phyloP scores from a whole-genome alignment of 169 alveolate genomes.

The Plasmodium sp. region DNA sequence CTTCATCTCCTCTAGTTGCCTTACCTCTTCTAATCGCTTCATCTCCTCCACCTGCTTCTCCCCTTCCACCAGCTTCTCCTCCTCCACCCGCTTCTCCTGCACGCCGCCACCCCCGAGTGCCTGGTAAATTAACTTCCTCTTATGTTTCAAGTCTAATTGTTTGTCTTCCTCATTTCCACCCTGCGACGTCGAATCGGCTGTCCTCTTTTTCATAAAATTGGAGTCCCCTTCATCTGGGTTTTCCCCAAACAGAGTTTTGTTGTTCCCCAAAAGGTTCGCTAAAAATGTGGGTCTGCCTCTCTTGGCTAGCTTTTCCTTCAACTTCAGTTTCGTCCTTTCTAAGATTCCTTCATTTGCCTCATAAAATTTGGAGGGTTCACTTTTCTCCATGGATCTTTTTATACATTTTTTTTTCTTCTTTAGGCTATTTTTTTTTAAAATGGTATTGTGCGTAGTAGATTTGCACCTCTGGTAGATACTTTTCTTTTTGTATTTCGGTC shows the following conservation, averaged over 20 bases:
- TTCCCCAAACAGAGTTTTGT: neutral
- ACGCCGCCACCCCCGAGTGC: neutral
- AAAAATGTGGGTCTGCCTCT: neutral
- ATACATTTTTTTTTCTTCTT: conserved; percentile 9
- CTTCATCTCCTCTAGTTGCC: too few species aligned
- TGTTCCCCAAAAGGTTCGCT: neutral
- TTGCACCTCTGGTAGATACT: conserved; percentile 11
- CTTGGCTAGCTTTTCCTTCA: conserved; percentile 13
- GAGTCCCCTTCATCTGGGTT: neutral
- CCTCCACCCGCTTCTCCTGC: too few species aligned
- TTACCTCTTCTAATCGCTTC: too few species aligned
- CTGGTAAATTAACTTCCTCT: conserved; percentile 21
- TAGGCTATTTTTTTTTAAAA: conserved; percentile 48
- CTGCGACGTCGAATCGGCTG: neutral
- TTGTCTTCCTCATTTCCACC: neutral
- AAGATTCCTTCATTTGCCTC: neutral
- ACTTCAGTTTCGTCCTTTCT: conserved; percentile 32
- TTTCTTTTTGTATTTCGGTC: conserved; percentile 31
- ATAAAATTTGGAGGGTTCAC: neutral
- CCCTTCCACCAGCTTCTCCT: too few species aligned
- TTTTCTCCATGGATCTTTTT: conserved; percentile 7
- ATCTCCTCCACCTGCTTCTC: neutral
- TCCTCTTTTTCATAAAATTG: neutral
- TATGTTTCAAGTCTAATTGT: neutral
- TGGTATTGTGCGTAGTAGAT: conserved; percentile 50